Conservation (phyloP, 2,329 filamentous ascomycete species). For the Diaporthe aspalathi region DNA sequence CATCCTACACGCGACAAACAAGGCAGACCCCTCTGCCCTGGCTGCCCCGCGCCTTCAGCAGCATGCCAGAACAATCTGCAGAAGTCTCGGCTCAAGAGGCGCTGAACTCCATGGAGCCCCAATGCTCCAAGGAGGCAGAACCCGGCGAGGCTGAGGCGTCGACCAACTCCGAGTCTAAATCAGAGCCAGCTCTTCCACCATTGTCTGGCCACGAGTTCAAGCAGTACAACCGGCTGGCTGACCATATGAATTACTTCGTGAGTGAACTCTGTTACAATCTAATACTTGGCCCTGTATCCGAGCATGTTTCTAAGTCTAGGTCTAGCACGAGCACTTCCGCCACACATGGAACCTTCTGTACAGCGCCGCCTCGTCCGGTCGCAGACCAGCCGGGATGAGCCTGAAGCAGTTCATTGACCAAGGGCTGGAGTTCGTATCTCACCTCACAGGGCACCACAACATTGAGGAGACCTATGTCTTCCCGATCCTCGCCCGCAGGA, state of each 20-base stretch:
- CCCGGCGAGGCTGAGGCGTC: constrained; percentile 3
- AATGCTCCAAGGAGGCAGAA: not conserved
- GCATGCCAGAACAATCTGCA: constrained; percentile 1
- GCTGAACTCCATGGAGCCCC: not conserved
- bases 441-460: constrained; percentile 80
- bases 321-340: constrained; percentile 81
- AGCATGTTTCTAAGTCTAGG: not conserved
- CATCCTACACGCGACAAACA: not conserved
- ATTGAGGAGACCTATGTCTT: constrained; percentile 89
- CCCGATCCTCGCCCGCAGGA: constrained; percentile 78
- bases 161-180: not conserved
- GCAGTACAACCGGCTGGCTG: constrained; percentile 78
- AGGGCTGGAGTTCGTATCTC: constrained; percentile 76
- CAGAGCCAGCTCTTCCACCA: constrained; percentile 61
- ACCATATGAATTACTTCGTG: constrained; percentile 80
- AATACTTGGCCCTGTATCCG: not conserved
- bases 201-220: constrained; percentile 75
- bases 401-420: constrained; percentile 75
- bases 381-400: constrained; percentile 72
- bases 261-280: constrained; percentile 45
- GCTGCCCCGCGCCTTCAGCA: not conserved
- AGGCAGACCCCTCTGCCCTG: not conserved
- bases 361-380: constrained; percentile 68
- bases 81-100: not conserved
- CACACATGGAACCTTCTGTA: constrained; percentile 78